phyloP scores from a whole-genome alignment of 768 basidiomycete genomes.

The Leccinellum luteum region DNA sequence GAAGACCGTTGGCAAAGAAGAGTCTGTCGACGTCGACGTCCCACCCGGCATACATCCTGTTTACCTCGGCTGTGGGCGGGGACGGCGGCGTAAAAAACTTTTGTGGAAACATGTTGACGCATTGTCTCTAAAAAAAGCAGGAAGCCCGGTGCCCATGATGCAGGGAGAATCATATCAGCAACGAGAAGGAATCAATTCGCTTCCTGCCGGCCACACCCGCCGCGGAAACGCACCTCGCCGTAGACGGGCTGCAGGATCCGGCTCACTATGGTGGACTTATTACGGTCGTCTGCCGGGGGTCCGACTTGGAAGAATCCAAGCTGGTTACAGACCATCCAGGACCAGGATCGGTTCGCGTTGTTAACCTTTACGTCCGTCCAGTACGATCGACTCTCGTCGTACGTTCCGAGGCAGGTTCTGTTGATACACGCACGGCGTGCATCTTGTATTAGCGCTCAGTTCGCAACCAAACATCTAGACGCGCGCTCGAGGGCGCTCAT shows the following conservation, averaged over 20 bases:
- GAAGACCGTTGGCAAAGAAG: background rate
- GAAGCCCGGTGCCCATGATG: too few relatives aligned
- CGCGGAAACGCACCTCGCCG: background rate
- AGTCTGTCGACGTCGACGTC: background rate
- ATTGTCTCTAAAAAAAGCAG: background rate
- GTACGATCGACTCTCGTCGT: slow-evolving; percentile 36
- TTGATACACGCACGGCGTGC: slow-evolving; percentile 17
- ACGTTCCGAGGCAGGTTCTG: slow-evolving; percentile 41
- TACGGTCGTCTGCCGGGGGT: slow-evolving; percentile 22
- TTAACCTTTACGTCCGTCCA: slow-evolving; percentile 58
- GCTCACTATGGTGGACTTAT: background rate
- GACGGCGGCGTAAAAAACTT: background rate
- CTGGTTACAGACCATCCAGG: slow-evolving; percentile 75
- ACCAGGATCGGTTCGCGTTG: slow-evolving; percentile 61
- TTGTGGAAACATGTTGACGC: background rate
- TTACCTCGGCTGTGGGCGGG: background rate
- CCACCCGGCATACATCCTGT: background rate
- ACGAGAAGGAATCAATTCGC: background rate
- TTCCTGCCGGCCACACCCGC: background rate
- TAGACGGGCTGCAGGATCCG: background rate
- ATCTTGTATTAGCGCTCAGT: slow-evolving; percentile 31
- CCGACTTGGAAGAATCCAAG: slow-evolving; percentile 51
- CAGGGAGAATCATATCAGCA: background rate
- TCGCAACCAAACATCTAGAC: background rate
- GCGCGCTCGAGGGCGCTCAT: background rate